Evolutionary conservation across 202 grass and related monocot genomes (phyloP).

Genomic region (Eragrostis tef): DNA sequence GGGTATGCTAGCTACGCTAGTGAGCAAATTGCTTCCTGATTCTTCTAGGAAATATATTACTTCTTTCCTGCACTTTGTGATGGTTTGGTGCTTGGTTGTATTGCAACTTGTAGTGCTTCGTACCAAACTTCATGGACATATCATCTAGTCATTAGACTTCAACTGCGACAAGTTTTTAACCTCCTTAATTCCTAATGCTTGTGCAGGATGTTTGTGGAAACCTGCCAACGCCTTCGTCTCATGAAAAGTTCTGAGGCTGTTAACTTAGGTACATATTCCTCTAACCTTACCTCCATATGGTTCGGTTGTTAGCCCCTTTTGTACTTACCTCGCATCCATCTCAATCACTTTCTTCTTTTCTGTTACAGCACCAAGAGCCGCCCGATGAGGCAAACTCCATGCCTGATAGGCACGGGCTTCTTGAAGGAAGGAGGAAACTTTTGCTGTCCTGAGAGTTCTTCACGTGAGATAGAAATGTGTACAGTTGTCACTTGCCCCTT

Average conservation of each 20-base stretch:
- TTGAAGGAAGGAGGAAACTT: slow-evolving; percentile 42
- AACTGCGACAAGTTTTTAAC: slow-evolving; percentile 33
- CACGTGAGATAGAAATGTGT: slow-evolving; percentile 58
- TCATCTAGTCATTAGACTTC: not conserved
- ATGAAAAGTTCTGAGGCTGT: slow-evolving; percentile 89
- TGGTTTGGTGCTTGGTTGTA: not conserved
- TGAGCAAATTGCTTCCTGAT: slow-evolving; percentile 17
- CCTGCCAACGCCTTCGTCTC: slow-evolving; percentile 80
- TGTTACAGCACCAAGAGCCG: slow-evolving; percentile 70
- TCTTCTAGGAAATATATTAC: slow-evolving; percentile 26
- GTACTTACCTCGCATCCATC: not conserved
- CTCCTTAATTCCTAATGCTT: not conserved
- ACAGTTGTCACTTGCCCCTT: slow-evolving; percentile 55
- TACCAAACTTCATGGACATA: not conserved
- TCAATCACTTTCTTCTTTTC: slow-evolving; percentile 26
- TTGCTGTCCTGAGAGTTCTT: slow-evolving; percentile 47
- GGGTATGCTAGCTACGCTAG: not conserved
- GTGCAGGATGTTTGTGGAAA: slow-evolving; percentile 85
- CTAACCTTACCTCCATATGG: not conserved
- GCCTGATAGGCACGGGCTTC: not conserved
- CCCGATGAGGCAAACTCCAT: slow-evolving; percentile 38
- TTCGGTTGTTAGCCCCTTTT: not conserved
- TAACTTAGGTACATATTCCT: slow-evolving; percentile 61
- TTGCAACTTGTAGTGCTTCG: not conserved
- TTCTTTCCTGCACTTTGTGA: not conserved